phyloP scores from a whole-genome alignment of 306 rosid species.

The Cajanus cajan region DNA sequence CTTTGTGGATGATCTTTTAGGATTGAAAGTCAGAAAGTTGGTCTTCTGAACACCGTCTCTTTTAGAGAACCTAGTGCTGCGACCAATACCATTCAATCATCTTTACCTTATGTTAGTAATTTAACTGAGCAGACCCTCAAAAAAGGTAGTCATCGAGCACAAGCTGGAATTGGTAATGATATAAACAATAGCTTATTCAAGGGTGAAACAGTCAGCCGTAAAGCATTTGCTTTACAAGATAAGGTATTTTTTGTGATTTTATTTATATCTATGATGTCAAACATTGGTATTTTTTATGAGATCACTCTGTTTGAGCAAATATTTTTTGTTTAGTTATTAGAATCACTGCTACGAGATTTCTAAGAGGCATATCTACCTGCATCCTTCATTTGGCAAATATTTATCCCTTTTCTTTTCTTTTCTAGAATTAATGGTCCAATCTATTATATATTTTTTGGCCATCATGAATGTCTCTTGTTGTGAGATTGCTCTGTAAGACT shows the following conservation, averaged over 20 bases:
- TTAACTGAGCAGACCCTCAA: conserved; percentile 51
- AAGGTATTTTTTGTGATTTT: conserved; percentile 60
- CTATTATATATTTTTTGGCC: not conserved
- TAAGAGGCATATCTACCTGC: not conserved
- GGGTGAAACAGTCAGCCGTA: conserved; percentile 66
- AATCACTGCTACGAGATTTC: not conserved
- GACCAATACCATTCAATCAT: conserved; percentile 33
- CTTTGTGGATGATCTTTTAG: conserved; percentile 43
- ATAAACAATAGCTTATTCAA: conserved; percentile 41
- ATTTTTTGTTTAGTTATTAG: not conserved
- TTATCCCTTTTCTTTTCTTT: not conserved
- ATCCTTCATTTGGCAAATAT: conserved; percentile 14
- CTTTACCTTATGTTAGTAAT: conserved; percentile 45
- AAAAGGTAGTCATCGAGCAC: conserved; percentile 36
- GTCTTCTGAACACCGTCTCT: conserved; percentile 20
- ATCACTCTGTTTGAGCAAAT: not conserved
- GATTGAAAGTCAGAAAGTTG: conserved; percentile 42
- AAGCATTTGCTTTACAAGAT: conserved; percentile 91
- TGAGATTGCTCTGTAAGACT: conserved; percentile 1
- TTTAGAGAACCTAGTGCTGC: conserved; percentile 48
- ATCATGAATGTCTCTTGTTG: not conserved
- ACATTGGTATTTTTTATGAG: not conserved
- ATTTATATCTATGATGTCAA: conserved; percentile 4
- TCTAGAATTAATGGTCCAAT: not conserved
- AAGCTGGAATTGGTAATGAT: conserved; percentile 41